Evolutionary conservation across 768 basidiomycete genomes (phyloP), one percentile per base, ranked within the genome.

Genomic region (Tricholoma sp.): DNA sequence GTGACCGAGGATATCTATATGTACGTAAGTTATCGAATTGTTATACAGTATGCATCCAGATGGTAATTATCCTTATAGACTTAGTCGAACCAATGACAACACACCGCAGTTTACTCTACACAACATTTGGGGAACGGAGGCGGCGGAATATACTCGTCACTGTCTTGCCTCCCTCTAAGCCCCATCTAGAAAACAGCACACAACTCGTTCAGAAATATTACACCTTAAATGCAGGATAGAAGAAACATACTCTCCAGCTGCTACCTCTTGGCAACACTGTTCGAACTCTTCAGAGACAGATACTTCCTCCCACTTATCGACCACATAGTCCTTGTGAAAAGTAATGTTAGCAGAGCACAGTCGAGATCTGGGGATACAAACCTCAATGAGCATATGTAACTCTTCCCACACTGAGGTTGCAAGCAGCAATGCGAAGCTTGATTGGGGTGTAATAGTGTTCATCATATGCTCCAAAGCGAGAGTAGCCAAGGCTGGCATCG

Each of bases 391-490:
- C 10, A 71, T 63, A 61, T 80, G 82, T 42, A 88, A 65, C 37
- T 86, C 86, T 39, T 86, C 84, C 84, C 85, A 88, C 9, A 80
- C 69, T 18, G 79, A 76, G 0, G 84, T 79, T n/a, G 88, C 88
- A 53, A 88, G 80, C 47, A 91, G 72, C 33, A 89, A 69, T 0
- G 84, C 80, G 68, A 90, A 89, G 61, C 85, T 82, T 4, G 81
- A 78, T 59, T 80, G 76, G 3, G 85, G 83, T 3, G 83, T 84
- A 36, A 92, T 76, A 6, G 82, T 86, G 6, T 77, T 74, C 76
- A 91, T 79, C 64, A 90, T 84, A 67, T 90, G 88, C 52, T 88
- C 86, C 55, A 88, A 68, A 6, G 89, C 87, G 20, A 90, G 76
- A 18, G 74, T 64, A n/a, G 82, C 81, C 20, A 92, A 76, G 7